Conservation (phyloP, 2,329 filamentous ascomycete genomes). For the Lizonia empirigonia region DNA sequence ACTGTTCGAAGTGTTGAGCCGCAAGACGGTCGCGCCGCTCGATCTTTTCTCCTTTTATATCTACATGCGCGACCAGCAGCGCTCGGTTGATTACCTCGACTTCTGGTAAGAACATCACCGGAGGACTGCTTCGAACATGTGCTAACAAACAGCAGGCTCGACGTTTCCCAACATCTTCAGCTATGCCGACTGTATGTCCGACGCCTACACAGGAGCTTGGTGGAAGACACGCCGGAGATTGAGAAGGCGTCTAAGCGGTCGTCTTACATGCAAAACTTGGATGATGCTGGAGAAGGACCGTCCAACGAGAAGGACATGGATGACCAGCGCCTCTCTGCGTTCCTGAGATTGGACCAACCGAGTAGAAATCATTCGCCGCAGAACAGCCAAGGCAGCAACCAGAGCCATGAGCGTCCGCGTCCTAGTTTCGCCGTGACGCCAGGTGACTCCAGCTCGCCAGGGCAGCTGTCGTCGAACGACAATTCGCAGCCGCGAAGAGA, state of each 20-base stretch:
- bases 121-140: neutral
- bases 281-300: slow-evolving; percentile 65
- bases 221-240: slow-evolving; percentile 89
- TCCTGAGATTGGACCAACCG: slow-evolving; percentile 68
- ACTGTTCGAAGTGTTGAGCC: slow-evolving; percentile 92
- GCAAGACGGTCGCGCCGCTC: slow-evolving; percentile 91
- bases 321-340: slow-evolving; percentile 90
- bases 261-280: slow-evolving; percentile 65
- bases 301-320: slow-evolving; percentile 71
- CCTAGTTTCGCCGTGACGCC: slow-evolving; percentile 69
- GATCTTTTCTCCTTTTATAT: slow-evolving; percentile 99
- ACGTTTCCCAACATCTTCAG: slow-evolving; percentile 99
- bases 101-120: slow-evolving; percentile 74
- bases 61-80: slow-evolving; percentile 98
- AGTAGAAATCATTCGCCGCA: slow-evolving; percentile 54
- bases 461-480: slow-evolving; percentile 42
- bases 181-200: slow-evolving; percentile 96
- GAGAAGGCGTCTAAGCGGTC: slow-evolving; percentile 86
- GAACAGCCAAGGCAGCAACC: slow-evolving; percentile 59
- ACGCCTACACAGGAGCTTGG: slow-evolving; percentile 88
- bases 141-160: slow-evolving; percentile 71
- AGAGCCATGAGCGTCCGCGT: slow-evolving; percentile 57
- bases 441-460: slow-evolving; percentile 62
- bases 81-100: slow-evolving; percentile 96
- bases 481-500: slow-evolving; percentile 58